Evolutionary conservation across 2,329 filamentous ascomycete genomes (phyloP), one percentile per base, ranked within the genome.

Genomic region (Penicillium oxalicum): DNA sequence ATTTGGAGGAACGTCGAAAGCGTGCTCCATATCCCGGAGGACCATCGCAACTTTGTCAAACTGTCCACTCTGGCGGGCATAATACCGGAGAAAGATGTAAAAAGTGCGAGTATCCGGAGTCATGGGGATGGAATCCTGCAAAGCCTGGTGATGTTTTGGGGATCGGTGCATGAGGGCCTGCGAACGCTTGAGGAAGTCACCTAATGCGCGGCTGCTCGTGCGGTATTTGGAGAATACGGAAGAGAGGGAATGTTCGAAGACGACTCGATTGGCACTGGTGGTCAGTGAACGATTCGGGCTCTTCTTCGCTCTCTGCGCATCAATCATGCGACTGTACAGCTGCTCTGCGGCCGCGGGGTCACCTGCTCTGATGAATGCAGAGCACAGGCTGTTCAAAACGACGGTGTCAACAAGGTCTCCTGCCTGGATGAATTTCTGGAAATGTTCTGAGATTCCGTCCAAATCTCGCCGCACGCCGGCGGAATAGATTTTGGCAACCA

Each of bases 401-500:
- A 86, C 77, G 0, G 88, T 91, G 66, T 97, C 91, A 47, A 98
- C 83, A 53, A 96, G 83, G 66, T 97, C 88, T 32, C 90, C 89
- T 0, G 83, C 80, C 34, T 86, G 75, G n/a, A 97, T 86, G 69
- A 95, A 86, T 24, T 90, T 83, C 54, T 79, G 80, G 67, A 96
- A 98, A 0, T 88, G 84, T 29, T 79, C 79, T 39, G 90, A 79
- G 24, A 95, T 81, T 3, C 81, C 87, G 51, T 83, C 79, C 2
- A 85, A 83, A 63, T 96, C 86, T 52, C 80, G 74, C 58, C 81
- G 79, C 48, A 93, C 75, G 1, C 91, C 93, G 59, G 88, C 84
- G 66, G 87, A 94, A 67, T 89, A 86, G 34, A 98, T 91, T 50
- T 91, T 71, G 50, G 83, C 87, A 51, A 91, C 84, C 54, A 90